Conservation (phyloP, 179 eudicot genomes). For the Gypsophila paniculata region DNA sequence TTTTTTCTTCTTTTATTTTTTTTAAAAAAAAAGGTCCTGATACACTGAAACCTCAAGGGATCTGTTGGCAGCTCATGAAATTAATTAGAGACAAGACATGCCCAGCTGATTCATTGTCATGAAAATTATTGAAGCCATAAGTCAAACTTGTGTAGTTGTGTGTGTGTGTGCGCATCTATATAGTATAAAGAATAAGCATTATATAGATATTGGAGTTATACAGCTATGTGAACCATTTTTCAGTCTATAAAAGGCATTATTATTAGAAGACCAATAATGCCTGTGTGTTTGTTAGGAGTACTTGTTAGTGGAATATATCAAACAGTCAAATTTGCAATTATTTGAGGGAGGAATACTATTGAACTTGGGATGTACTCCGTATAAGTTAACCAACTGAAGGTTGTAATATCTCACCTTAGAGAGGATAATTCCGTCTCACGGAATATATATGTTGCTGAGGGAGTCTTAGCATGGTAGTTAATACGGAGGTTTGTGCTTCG, state of each 20-base stretch:
- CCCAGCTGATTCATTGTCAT: conserved; percentile 22
- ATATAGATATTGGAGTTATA: conserved; percentile 1
- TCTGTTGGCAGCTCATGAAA: conserved; percentile 16
- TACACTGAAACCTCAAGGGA: conserved; percentile 23
- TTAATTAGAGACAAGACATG: conserved; percentile 18
- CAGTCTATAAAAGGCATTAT: conserved; percentile 20
- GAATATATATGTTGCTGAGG: neutral
- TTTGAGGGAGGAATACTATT: conserved; percentile 12
- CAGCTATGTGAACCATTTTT: conserved; percentile 26
- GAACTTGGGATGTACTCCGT: neutral
- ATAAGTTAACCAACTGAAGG: neutral
- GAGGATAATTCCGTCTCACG: neutral
- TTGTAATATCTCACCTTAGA: neutral
- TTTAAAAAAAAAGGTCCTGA: conserved; percentile 14
- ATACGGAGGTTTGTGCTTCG: neutral
- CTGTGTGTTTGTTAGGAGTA: conserved; percentile 13
- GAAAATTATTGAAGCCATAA: conserved; percentile 19
- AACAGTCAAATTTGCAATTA: conserved; percentile 30
- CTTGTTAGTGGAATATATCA: conserved; percentile 28
- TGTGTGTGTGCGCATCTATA: conserved; percentile 6
- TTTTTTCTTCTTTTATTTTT: no score
- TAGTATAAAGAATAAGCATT: conserved; percentile 5
- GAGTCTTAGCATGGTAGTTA: neutral
- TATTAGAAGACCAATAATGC: conserved; percentile 26
- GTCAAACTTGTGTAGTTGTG: conserved; percentile 21